Conservation (phyloP, 2,329 filamentous ascomycete genomes). For the Epichloe hybrida region DNA sequence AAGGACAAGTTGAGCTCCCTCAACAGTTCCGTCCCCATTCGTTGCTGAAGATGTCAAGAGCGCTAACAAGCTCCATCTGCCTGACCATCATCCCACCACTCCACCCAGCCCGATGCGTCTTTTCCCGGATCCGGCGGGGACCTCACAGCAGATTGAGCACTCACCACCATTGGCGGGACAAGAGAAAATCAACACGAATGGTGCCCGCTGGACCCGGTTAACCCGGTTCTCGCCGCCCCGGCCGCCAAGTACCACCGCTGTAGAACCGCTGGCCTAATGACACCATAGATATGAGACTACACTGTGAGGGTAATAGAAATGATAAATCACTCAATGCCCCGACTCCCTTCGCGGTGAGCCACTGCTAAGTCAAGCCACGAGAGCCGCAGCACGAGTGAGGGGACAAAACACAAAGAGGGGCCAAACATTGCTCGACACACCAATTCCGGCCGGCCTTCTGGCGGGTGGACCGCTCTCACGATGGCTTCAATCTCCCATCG, state of each 20-base stretch:
- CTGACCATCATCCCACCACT: background rate
- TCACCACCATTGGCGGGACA: background rate
- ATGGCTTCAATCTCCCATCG: background rate
- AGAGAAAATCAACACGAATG: background rate
- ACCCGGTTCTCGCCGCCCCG: conserved; percentile 4
- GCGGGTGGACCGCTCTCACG: background rate
- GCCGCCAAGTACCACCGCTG: conserved; percentile 1
- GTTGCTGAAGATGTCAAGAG: background rate
- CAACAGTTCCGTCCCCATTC: background rate
- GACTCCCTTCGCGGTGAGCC: conserved; percentile 2
- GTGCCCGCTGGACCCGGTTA: background rate
- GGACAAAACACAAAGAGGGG: background rate
- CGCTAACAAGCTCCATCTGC: background rate
- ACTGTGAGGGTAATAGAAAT: background rate
- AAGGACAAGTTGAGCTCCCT: background rate
- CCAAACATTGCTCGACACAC: background rate
- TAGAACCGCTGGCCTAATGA: conserved; percentile 1
- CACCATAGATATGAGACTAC: background rate
- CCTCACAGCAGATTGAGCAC: background rate
- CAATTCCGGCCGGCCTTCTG: background rate
- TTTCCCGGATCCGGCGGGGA: conserved; percentile 15
- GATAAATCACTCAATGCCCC: conserved; percentile 6
- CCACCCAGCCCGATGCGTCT: conserved; percentile 11
- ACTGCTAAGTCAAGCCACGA: conserved; percentile 1
- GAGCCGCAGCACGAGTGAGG: background rate